phyloP scores from a whole-genome alignment of 2,329 filamentous ascomycete genomes.

The Rugonectria rugulosa region DNA sequence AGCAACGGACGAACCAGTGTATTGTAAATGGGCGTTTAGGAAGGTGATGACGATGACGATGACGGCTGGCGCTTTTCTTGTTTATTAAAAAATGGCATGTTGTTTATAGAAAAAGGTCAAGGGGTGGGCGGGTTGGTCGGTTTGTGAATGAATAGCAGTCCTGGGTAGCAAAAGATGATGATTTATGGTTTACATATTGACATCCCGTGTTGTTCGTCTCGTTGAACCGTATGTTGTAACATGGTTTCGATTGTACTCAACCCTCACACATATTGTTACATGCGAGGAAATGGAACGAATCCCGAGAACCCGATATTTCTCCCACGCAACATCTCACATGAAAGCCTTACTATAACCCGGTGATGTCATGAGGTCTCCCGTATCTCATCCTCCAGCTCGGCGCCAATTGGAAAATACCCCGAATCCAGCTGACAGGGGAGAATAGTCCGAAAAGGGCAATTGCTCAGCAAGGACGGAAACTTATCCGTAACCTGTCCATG shows the following conservation, averaged over 20 bases:
- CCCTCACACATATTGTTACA: no score
- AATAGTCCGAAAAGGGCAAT: conserved; percentile 13
- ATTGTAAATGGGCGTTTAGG: conserved; percentile 15
- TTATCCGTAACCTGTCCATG: no score
- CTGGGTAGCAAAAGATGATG: conserved; percentile 8
- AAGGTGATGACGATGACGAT: neutral
- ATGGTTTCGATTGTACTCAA: no score
- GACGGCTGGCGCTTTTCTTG: neutral
- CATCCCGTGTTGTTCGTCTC: neutral
- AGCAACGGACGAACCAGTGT: conserved; percentile 23
- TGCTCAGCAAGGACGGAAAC: neutral
- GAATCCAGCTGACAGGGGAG: conserved; percentile 5
- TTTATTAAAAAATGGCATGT: conserved; percentile 1
- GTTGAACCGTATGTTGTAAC: neutral
- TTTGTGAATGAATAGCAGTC: conserved; percentile 15
- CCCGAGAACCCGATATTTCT: neutral
- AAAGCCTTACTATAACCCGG: neutral
- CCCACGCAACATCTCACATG: neutral
- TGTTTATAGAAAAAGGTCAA: conserved; percentile 18
- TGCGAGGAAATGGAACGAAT: no score
- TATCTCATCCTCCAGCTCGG: neutral
- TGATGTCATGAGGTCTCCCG: conserved; percentile 7
- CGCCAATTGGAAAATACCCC: conserved; percentile 3
- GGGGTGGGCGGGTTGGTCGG: conserved; percentile 25
- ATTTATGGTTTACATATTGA: neutral